phyloP scores from a whole-genome alignment of 2,329 filamentous ascomycete species.

The Fusarium sp. region DNA sequence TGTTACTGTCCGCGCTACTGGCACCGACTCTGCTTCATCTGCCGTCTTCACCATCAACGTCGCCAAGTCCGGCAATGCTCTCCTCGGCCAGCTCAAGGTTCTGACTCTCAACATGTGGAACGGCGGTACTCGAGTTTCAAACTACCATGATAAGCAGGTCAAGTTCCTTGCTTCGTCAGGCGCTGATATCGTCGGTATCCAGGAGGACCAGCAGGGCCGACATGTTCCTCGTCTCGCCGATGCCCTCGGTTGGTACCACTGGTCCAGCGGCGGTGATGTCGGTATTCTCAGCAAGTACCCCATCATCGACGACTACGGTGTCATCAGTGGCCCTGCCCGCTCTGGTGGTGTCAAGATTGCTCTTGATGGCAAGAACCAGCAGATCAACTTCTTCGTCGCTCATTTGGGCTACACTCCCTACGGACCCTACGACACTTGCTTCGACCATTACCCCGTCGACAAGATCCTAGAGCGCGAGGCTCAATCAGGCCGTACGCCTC shows the following conservation, averaged over 20 bases:
- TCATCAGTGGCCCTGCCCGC: constrained; percentile 38
- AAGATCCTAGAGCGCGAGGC: constrained; percentile 53
- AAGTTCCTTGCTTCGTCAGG: constrained; percentile 51
- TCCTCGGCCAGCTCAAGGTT: constrained; percentile 54
- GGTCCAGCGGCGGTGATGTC: constrained; percentile 51
- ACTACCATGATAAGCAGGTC: constrained; percentile 57
- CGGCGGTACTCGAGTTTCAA: constrained; percentile 53
- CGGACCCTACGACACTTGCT: constrained; percentile 61
- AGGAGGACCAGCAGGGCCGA: constrained; percentile 52
- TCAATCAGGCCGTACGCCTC: constrained; percentile 55
- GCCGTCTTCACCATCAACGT: constrained; percentile 54
- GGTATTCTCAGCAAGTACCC: constrained; percentile 57
- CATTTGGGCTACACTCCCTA: constrained; percentile 58
- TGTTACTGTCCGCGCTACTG: constrained; percentile 49
- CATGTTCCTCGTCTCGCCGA: constrained; percentile 53
- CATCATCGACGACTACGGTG: constrained; percentile 51
- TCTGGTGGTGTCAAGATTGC: constrained; percentile 52
- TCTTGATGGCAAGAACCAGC: constrained; percentile 51
- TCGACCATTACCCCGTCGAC: constrained; percentile 51
- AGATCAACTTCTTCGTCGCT: constrained; percentile 55
- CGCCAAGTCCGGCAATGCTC: constrained; percentile 36
- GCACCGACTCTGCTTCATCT: constrained; percentile 44
- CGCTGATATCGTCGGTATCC: constrained; percentile 56
- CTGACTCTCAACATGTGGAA: constrained; percentile 59
- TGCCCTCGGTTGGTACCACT: constrained; percentile 57